Evolutionary conservation across 2,329 filamentous ascomycete genomes (phyloP).

Genomic region (Sporothrix schenckii): DNA sequence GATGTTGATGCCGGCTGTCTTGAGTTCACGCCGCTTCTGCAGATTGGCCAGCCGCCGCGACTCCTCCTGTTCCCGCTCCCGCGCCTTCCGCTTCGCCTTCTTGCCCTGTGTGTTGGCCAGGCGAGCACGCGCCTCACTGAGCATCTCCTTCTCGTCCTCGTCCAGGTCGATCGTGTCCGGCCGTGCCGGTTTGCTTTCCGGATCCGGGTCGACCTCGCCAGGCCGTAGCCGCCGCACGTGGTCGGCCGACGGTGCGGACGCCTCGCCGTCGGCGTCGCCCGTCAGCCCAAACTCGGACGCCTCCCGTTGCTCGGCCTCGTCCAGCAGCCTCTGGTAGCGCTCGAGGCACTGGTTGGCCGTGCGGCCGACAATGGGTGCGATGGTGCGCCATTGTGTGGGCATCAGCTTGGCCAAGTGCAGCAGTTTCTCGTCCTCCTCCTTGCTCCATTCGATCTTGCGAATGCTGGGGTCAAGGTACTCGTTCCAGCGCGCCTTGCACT

Average conservation of each 20-base stretch:
- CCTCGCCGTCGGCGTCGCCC: constrained; percentile 77
- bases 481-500: constrained; percentile 98
- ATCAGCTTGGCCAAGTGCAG: constrained; percentile 96
- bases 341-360: constrained; percentile 97
- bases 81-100: constrained; percentile 96
- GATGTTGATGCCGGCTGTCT: constrained; percentile 97
- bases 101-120: constrained; percentile 98
- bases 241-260: constrained; percentile 84
- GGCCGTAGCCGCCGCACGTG: constrained; percentile 86
- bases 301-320: constrained; percentile 92
- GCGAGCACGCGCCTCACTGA: constrained; percentile 94
- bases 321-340: constrained; percentile 92
- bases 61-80: constrained; percentile 93
- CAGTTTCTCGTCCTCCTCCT: constrained; percentile 97
- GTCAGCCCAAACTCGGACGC: constrained; percentile 77
- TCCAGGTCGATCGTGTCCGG: constrained; percentile 98
- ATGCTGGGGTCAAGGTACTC: constrained; percentile 99
- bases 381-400: constrained; percentile 98
- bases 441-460: constrained; percentile 98
- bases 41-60: constrained; percentile 84
- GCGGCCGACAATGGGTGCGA: constrained; percentile 92
- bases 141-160: constrained; percentile 99
- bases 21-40: constrained; percentile 94
- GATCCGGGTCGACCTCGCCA: constrained; percentile 95
- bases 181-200: constrained; percentile 91